These are phyloP conservation scores for Epichloe gansuensis DNA, from an alignment of 2,329 filamentous ascomycete genomes.

Conservation along the genomic window DNA sequence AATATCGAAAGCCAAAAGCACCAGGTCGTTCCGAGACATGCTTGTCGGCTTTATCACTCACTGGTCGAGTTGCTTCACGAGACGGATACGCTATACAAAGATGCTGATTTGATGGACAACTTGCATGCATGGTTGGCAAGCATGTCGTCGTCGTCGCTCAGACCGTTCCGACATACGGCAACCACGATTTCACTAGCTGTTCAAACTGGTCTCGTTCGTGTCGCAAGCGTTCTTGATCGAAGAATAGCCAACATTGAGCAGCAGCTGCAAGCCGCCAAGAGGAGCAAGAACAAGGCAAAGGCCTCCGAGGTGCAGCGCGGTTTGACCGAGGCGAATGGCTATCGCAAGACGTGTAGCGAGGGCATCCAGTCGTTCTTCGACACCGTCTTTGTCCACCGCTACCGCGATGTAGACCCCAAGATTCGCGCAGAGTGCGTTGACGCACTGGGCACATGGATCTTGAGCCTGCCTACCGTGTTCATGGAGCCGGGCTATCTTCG, in stretches of 20 bases:
- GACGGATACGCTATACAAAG: slow-evolving; percentile 69
- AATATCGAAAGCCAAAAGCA: slow-evolving; percentile 67
- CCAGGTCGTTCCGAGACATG: slow-evolving; percentile 63
- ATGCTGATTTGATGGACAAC: slow-evolving; percentile 71
- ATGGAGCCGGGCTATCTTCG: slow-evolving; percentile 83
- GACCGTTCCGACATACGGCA: slow-evolving; percentile 88
- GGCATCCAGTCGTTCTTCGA: slow-evolving; percentile 81
- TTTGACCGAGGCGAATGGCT: slow-evolving; percentile 56
- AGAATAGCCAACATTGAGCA: slow-evolving; percentile 65
- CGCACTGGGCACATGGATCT: slow-evolving; percentile 81
- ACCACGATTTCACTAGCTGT: slow-evolving; percentile 75
- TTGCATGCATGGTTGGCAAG: slow-evolving; percentile 80
- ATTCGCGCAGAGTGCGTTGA: slow-evolving; percentile 83
- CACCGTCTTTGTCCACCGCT: slow-evolving; percentile 87
- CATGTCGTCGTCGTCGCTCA: slow-evolving; percentile 77
- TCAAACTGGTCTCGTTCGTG: slow-evolving; percentile 62
- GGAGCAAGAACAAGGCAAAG: slow-evolving; percentile 64
- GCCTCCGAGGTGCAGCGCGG: slow-evolving; percentile 61
- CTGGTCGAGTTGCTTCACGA: slow-evolving; percentile 70
- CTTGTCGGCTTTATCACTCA: slow-evolving; percentile 63
- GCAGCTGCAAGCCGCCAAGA: slow-evolving; percentile 65
- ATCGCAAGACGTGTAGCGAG: slow-evolving; percentile 56
- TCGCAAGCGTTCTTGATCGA: slow-evolving; percentile 58
- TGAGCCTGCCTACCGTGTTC: slow-evolving; percentile 71
- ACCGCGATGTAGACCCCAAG: slow-evolving; percentile 82